phyloP scores from a whole-genome alignment of 768 basidiomycete species.

The Lanmaoa rubissima region DNA sequence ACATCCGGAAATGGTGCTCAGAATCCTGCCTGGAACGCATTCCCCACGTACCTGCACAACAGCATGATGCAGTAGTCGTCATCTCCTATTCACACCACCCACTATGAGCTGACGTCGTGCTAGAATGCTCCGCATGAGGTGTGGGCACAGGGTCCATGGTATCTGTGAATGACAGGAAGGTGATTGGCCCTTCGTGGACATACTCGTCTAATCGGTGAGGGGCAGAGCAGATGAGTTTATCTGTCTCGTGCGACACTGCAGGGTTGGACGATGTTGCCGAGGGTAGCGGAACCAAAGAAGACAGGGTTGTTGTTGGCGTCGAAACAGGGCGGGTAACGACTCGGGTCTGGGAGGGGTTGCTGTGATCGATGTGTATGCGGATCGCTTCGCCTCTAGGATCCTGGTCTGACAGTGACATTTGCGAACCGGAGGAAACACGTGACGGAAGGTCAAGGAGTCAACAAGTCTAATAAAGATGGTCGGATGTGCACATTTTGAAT shows the following conservation, averaged over 20 bases:
- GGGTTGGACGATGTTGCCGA: background rate
- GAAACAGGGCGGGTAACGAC: constrained; percentile 4
- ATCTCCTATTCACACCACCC: background rate
- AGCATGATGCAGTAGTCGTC: too few relatives aligned
- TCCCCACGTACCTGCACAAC: too few relatives aligned
- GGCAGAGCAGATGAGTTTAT: background rate
- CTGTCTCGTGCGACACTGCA: constrained; percentile 5
- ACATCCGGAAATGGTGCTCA: background rate
- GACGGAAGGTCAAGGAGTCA: too few relatives aligned
- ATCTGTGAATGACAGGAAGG: constrained; percentile 6
- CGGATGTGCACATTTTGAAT: too few relatives aligned
- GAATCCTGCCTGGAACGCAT: background rate
- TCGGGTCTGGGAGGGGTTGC: background rate
- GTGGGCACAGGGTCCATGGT: background rate
- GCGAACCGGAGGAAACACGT: too few relatives aligned
- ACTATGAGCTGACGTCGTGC: background rate
- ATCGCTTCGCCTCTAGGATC: background rate
- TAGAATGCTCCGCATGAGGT: background rate
- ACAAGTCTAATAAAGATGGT: too few relatives aligned
- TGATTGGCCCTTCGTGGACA: background rate
- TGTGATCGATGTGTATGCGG: constrained; percentile 2
- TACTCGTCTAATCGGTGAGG: background rate
- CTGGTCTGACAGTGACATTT: background rate
- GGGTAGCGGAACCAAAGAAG: background rate
- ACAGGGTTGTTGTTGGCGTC: constrained; percentile 1